A percentile compares a stretch with the other conserved stretches of the same genome.
Conservation (phyloP, 352 stramenopile genomes). For the Globisporangium nodosum region DNA sequence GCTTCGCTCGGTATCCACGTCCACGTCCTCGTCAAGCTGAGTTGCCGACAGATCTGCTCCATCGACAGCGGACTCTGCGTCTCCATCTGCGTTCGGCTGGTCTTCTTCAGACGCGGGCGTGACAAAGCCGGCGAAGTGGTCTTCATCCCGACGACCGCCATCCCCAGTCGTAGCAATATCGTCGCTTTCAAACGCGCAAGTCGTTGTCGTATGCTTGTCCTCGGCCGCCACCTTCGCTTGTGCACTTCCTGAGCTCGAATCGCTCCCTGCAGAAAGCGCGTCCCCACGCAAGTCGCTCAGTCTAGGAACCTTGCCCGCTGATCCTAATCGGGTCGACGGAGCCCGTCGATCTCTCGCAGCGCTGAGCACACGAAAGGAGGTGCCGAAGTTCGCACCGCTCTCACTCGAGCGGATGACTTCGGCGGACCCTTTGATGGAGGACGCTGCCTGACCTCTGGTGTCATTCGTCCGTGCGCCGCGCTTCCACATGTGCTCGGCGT, state of each 20-base stretch:
- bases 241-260: neutral
- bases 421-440: neutral
- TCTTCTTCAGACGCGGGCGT: too few relatives aligned
- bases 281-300: neutral
- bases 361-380: conserved; percentile 27
- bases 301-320: neutral
- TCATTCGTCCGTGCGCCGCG: conserved; percentile 16
- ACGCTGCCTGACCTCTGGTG: neutral
- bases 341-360: conserved; percentile 16
- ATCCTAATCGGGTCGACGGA: conserved; percentile 5
- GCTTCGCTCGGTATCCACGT: neutral
- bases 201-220: too few relatives aligned
- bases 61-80: neutral
- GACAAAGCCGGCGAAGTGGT: too few relatives aligned
- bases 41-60: neutral
- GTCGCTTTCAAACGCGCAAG: too few relatives aligned
- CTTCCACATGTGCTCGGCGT: conserved; percentile 49
- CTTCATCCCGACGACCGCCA: too few relatives aligned
- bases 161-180: too few relatives aligned
- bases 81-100: too few relatives aligned
- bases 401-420: conserved; percentile 24
- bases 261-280: too few relatives aligned
- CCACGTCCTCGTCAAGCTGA: too few relatives aligned
- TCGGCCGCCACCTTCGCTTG: too few relatives aligned
- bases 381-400: conserved; percentile 25